phyloP scores from a whole-genome alignment of 345 rosid genomes.

The Erodium maritimum region DNA sequence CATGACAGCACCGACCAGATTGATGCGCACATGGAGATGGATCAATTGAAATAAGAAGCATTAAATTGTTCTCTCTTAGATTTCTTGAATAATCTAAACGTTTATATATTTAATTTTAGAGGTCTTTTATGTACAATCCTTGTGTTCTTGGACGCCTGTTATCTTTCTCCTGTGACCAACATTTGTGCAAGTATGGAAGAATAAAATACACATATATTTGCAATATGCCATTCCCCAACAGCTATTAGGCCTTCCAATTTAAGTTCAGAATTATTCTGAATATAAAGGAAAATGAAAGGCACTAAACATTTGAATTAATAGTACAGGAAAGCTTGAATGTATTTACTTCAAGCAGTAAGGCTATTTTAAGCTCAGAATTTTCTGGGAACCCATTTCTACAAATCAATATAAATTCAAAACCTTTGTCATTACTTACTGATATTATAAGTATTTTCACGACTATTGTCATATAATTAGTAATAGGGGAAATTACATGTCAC shows the following conservation, averaged over 20 bases:
- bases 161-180: neutral
- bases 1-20: neutral
- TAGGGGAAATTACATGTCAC: too few species aligned
- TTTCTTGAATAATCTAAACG: neutral
- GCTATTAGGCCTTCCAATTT: too few species aligned
- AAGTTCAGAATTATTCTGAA: too few species aligned
- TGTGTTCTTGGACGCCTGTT: neutral
- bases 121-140: neutral
- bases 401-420: neutral
- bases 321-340: neutral
- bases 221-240: too few species aligned
- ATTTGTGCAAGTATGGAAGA: neutral
- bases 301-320: neutral
- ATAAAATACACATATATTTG: too few species aligned
- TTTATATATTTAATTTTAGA: neutral
- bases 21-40: too few species aligned
- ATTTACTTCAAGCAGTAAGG: neutral
- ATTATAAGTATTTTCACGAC: too few species aligned
- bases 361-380: neutral
- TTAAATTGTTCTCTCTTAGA: neutral
- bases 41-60: neutral
- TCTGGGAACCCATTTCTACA: neutral
- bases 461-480: too few species aligned
- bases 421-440: neutral
- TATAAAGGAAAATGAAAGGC: neutral